Percentiles rank a stretch among this genome's conserved stretches.
phyloP scores from a whole-genome alignment of 441 rosid species.

The Sinapis alba region DNA sequence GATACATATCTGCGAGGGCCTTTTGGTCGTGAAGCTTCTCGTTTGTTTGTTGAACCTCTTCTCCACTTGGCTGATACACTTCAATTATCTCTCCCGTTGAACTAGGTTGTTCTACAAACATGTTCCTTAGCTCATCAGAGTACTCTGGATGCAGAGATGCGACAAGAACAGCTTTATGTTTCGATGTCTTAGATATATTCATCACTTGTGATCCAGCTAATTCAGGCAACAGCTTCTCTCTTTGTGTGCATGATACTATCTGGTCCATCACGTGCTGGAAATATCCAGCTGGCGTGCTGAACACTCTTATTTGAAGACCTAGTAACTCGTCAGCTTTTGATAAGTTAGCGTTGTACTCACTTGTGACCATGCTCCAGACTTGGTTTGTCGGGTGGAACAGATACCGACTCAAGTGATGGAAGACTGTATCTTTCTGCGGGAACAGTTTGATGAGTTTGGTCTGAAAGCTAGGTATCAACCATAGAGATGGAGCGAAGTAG shows the following conservation, averaged over 20 bases:
- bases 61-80: slow-evolving; percentile 76
- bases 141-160: slow-evolving; percentile 63
- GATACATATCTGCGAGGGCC: slow-evolving; percentile 78
- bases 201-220: slow-evolving; percentile 26
- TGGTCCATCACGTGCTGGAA: slow-evolving; percentile 59
- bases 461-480: slow-evolving; percentile 59
- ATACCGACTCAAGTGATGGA: slow-evolving; percentile 71
- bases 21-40: slow-evolving; percentile 59
- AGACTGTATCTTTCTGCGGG: slow-evolving; percentile 63
- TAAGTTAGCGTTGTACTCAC: slow-evolving; percentile 44
- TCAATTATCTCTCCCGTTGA: slow-evolving; percentile 57
- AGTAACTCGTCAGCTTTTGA: not conserved
- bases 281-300: slow-evolving; percentile 48
- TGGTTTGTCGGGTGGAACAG: slow-evolving; percentile 73
- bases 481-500: slow-evolving; percentile 72
- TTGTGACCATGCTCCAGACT: slow-evolving; percentile 72
- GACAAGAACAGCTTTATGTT: slow-evolving; percentile 54
- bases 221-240: slow-evolving; percentile 58
- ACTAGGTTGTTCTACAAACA: slow-evolving; percentile 63
- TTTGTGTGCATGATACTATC: slow-evolving; percentile 58
- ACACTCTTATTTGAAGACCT: slow-evolving; percentile 64
- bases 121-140: slow-evolving; percentile 51
- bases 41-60: slow-evolving; percentile 64
- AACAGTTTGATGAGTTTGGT: slow-evolving; percentile 55
- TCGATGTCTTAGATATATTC: slow-evolving; percentile 9